Evolutionary conservation across 2,329 filamentous ascomycete species (phyloP).

Genomic region (Pseudogymnoascus sp.): DNA sequence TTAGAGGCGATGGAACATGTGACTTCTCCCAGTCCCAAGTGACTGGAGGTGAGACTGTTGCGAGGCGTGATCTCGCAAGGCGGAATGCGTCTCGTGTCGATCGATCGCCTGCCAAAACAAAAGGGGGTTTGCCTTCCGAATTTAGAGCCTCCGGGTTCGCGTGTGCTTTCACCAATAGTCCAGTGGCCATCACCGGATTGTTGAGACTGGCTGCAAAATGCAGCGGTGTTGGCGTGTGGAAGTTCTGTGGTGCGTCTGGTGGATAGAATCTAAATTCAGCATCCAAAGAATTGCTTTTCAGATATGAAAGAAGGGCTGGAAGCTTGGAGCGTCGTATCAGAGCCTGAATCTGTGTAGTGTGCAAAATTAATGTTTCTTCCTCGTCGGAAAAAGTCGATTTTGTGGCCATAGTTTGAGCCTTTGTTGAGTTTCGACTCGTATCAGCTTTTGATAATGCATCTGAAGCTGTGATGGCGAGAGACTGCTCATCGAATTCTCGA

Average conservation of each 20-base stretch:
- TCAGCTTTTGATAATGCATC: slow-evolving; percentile 38
- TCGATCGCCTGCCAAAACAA: slow-evolving; percentile 80
- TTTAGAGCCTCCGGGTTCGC: slow-evolving; percentile 68
- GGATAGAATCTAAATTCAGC: slow-evolving; percentile 72
- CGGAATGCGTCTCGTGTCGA: slow-evolving; percentile 86
- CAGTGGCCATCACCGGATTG: slow-evolving; percentile 66
- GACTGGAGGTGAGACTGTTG: slow-evolving; percentile 42
- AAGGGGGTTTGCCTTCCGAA: slow-evolving; percentile 72
- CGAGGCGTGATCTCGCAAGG: slow-evolving; percentile 73
- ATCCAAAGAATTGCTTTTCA: slow-evolving; percentile 66
- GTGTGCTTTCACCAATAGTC: slow-evolving; percentile 65
- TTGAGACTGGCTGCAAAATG: slow-evolving; percentile 82
- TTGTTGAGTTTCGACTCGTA: slow-evolving; percentile 38
- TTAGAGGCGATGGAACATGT: slow-evolving; percentile 63
- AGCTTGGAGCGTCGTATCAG: slow-evolving; percentile 85
- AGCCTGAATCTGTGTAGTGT: slow-evolving; percentile 83
- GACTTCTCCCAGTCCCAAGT: slow-evolving; percentile 74
- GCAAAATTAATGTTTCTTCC: slow-evolving; percentile 72
- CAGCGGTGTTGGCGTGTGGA: slow-evolving; percentile 71
- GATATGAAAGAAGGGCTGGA: slow-evolving; percentile 76
- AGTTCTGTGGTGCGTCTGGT: slow-evolving; percentile 54
- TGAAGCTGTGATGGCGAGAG: slow-evolving; percentile 42
- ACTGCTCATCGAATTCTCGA: slow-evolving; percentile 63
- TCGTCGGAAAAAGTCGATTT: slow-evolving; percentile 68
- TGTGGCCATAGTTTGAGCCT: slow-evolving; percentile 36